Evolutionary conservation across 1,284 basidiomycete species (phyloP).

Genomic region (Agroathelia rolfsii): DNA sequence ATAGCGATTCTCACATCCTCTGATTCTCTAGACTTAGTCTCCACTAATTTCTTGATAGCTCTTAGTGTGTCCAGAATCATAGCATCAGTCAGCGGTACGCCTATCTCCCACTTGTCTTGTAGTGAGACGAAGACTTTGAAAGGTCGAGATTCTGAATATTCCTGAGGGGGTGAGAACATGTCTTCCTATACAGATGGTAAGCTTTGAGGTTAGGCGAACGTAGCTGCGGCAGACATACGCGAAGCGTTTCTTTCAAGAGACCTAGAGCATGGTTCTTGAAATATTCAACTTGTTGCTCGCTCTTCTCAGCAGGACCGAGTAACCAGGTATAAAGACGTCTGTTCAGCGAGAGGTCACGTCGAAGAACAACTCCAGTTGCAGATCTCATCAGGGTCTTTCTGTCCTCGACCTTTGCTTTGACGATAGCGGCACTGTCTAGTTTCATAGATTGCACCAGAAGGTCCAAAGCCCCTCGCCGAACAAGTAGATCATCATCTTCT

Average conservation of each 20-base stretch:
- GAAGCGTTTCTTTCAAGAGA: constrained; percentile 59
- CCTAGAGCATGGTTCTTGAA: constrained; percentile 61
- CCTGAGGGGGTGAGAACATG: constrained; percentile 60
- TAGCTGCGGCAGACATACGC: constrained; percentile 29
- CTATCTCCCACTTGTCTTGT: constrained; percentile 96
- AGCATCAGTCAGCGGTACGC: constrained; percentile 68
- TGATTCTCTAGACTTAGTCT: constrained; percentile 35
- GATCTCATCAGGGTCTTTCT: constrained; percentile 70
- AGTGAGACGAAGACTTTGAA: constrained; percentile 95
- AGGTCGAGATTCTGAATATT: constrained; percentile 72
- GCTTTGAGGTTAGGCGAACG: constrained; percentile 5
- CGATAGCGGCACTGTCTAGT: constrained; percentile 62
- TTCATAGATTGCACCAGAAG: constrained; percentile 68
- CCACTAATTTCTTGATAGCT: constrained; percentile 52
- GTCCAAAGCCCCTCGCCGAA: constrained; percentile 76
- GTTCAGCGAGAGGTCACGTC: constrained; percentile 89
- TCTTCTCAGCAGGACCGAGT: constrained; percentile 71
- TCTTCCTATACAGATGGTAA: constrained; percentile 49
- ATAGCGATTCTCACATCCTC: constrained; percentile 50
- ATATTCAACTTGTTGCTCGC: constrained; percentile 63
- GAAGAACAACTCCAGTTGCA: constrained; percentile 75
- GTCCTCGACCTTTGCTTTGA: constrained; percentile 56
- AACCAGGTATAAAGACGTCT: constrained; percentile 92
- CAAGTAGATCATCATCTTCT: constrained; percentile 83
- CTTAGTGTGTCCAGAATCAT: constrained; percentile 76